A percentile compares a stretch with the other conserved stretches of the same genome.
These are phyloP conservation scores for Adansonia rubrostipa DNA, from an alignment of 441 rosid species.

Conservation along the genomic window DNA sequence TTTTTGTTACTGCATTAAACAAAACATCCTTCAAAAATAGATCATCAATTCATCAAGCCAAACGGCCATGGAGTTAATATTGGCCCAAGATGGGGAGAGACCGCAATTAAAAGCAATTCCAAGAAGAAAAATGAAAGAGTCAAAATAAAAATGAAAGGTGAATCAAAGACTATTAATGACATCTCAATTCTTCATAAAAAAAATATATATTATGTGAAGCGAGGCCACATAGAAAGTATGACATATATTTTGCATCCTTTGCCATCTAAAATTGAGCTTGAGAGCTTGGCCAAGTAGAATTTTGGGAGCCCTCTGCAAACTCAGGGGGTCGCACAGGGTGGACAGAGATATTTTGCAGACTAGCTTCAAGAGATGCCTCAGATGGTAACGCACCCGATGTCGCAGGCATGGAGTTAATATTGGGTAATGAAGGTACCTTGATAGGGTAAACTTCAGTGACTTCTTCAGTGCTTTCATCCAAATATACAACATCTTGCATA, in stretches of 20 bases:
- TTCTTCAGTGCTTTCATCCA: slow-evolving; percentile 67
- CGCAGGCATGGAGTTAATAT: slow-evolving; percentile 25
- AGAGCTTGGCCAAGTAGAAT: slow-evolving; percentile 2
- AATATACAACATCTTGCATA: slow-evolving; percentile 74
- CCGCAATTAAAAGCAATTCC: not conserved
- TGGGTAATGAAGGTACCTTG: slow-evolving; percentile 44
- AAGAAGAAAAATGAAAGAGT: not conserved
- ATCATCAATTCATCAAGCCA: not conserved
- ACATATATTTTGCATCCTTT: not conserved
- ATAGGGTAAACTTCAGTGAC: slow-evolving; percentile 71
- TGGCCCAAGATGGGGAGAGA: not conserved
- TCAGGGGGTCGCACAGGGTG: slow-evolving; percentile 32
- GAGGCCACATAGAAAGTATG: not conserved
- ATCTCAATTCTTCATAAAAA: not conserved
- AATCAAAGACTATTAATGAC: not conserved
- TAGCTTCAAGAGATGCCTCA: slow-evolving; percentile 26
- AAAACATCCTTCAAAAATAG: not conserved
- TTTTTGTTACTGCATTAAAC: slow-evolving; percentile 6
- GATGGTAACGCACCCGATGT: slow-evolving; percentile 24
- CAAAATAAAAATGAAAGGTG: not conserved
- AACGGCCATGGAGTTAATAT: not conserved
- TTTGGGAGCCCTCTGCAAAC: slow-evolving; percentile 28
- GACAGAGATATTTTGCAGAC: slow-evolving; percentile 24
- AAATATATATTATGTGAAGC: not conserved
- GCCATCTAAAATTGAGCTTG: not conserved